These are phyloP conservation scores for Bipolaris sorokiniana DNA, from an alignment of 2,329 filamentous ascomycete genomes.

Conservation along the genomic window DNA sequence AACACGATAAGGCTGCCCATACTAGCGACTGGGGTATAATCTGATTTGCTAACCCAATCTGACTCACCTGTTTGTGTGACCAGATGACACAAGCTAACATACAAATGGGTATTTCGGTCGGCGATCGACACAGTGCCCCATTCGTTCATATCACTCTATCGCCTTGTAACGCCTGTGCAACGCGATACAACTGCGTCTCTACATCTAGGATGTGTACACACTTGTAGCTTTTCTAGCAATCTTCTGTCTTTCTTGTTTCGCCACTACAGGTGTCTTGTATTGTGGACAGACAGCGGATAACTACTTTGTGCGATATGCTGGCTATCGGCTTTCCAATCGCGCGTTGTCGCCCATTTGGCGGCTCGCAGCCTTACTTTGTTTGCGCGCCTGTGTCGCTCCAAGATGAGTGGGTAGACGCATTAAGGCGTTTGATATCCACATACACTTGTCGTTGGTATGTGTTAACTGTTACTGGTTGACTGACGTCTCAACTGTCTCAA, in stretches of 20 bases:
- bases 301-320: slow-evolving; percentile 17
- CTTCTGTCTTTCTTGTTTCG: slow-evolving; percentile 21
- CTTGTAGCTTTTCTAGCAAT: slow-evolving; percentile 12
- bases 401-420: slow-evolving; percentile 5
- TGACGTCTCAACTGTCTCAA: neutral
- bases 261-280: slow-evolving; percentile 14
- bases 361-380: slow-evolving; percentile 24
- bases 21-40: slow-evolving; percentile 1
- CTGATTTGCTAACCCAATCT: slow-evolving; percentile 1
- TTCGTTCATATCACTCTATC: slow-evolving; percentile 25
- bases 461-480: slow-evolving; percentile 4
- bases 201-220: slow-evolving; percentile 14
- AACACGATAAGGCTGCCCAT: neutral
- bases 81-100: slow-evolving; percentile 17
- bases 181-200: slow-evolving; percentile 24
- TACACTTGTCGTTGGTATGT: slow-evolving; percentile 12
- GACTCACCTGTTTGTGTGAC: neutral
- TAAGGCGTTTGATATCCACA: slow-evolving; percentile 4
- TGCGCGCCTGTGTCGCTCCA: slow-evolving; percentile 23
- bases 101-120: slow-evolving; percentile 14
- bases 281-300: slow-evolving; percentile 22
- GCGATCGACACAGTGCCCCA: slow-evolving; percentile 19
- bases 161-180: slow-evolving; percentile 20
- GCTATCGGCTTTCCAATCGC: slow-evolving; percentile 19
- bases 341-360: slow-evolving; percentile 9